Evolutionary conservation across 306 rosid species (phyloP).

Genomic region (Begonia peltatifolia): DNA sequence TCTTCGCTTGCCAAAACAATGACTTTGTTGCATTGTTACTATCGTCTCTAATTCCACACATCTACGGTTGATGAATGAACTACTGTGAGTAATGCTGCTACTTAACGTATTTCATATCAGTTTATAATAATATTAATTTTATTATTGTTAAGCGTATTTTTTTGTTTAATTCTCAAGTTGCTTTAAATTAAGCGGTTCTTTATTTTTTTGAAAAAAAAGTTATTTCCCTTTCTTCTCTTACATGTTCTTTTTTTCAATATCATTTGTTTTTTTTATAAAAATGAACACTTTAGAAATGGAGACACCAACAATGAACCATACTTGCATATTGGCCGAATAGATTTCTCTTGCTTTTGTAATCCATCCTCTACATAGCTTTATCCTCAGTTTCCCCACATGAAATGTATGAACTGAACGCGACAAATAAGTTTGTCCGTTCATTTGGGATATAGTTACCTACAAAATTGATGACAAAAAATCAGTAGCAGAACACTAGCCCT

Average conservation of each 20-base stretch:
- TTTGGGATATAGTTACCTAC: slow-evolving; percentile 75
- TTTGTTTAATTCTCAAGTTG: no score
- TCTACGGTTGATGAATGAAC: slow-evolving; percentile 16
- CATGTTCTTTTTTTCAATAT: no score
- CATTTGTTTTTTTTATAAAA: no score
- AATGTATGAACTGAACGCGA: slow-evolving; percentile 74
- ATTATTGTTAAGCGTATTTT: no score
- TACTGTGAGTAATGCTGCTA: no score
- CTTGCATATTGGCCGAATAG: slow-evolving; percentile 87
- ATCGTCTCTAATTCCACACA: slow-evolving; percentile 70
- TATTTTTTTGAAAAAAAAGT: no score
- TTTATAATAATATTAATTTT: no score
- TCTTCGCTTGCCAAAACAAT: slow-evolving; percentile 86
- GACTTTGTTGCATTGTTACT: slow-evolving; percentile 43
- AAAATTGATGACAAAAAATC: background rate
- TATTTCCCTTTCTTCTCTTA: no score
- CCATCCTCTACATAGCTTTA: slow-evolving; percentile 92
- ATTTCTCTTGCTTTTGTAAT: slow-evolving; percentile 91
- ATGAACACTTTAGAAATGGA: no score
- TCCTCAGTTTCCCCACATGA: slow-evolving; percentile 88
- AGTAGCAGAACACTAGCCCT: no score
- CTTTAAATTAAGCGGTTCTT: no score
- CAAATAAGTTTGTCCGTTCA: slow-evolving; percentile 77
- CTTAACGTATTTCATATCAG: no score
- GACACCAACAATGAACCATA: background rate